Evolutionary conservation across 2,329 filamentous ascomycete species (phyloP).

Genomic region (Aspergillus fijiensis): DNA sequence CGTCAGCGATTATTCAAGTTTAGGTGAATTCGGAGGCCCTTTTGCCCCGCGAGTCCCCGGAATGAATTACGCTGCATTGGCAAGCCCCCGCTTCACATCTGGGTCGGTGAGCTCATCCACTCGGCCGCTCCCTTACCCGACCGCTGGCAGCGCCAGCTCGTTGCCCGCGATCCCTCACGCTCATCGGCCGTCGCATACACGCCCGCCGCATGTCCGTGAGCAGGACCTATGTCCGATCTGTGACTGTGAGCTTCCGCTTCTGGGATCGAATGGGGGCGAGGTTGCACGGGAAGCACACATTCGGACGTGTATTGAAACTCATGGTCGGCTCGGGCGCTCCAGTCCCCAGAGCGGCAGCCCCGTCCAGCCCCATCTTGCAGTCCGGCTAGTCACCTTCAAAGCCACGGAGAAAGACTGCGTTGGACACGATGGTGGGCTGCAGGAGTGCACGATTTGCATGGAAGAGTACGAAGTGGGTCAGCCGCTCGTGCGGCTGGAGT

Average conservation of each 20-base stretch:
- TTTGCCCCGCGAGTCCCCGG: constrained; percentile 18
- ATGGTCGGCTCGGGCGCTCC: constrained; percentile 25
- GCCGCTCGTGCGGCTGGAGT: constrained; percentile 60
- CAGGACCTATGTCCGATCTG: constrained; percentile 51
- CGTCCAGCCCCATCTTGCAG: constrained; percentile 23
- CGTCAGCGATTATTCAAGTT: constrained; percentile 23
- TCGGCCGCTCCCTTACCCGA: constrained; percentile 13
- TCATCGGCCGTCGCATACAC: constrained; percentile 3
- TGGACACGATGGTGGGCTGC: constrained; percentile 51
- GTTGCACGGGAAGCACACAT: constrained; percentile 47
- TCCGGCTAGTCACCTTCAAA: constrained; percentile 49
- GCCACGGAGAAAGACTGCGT: constrained; percentile 65
- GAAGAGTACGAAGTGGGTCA: constrained; percentile 63
- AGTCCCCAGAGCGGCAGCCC: constrained; percentile 21
- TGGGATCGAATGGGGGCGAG: constrained; percentile 39
- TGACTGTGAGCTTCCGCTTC: constrained; percentile 39
- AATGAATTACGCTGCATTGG: constrained; percentile 17
- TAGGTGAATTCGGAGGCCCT: constrained; percentile 16
- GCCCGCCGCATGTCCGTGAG: constrained; percentile 35
- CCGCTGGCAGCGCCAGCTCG: constrained; percentile 6
- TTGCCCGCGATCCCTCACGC: constrained; percentile 5
- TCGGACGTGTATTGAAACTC: constrained; percentile 45
- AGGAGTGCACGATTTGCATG: constrained; percentile 65
- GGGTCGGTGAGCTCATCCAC: constrained; percentile 4
- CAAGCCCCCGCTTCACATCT: constrained; percentile 10